phyloP scores from a whole-genome alignment of 179 eudicot genomes.

The Corrigiola litoralis region DNA sequence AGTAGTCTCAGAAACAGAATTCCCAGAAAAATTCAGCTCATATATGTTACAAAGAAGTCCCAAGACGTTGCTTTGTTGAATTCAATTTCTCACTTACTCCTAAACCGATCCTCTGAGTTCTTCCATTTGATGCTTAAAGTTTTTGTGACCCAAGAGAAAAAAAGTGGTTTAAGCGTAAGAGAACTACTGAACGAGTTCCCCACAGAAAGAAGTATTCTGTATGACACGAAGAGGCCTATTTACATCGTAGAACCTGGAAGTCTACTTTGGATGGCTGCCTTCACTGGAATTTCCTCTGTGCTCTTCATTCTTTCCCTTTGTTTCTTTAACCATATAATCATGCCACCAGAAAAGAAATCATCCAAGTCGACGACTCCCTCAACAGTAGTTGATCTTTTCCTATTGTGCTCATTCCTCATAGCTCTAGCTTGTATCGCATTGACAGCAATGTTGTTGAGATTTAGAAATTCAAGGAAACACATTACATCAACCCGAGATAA shows the following conservation, averaged over 20 bases:
- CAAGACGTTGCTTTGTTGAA: conserved; percentile 45
- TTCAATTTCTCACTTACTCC: conserved; percentile 44
- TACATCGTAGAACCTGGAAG: conserved; percentile 36
- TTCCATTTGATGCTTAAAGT: conserved; percentile 41
- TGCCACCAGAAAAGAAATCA: conserved; percentile 24
- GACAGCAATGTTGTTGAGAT: conserved; percentile 32
- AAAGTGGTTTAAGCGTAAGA: conserved; percentile 29
- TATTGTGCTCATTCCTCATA: conserved; percentile 50
- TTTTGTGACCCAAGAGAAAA: conserved; percentile 65
- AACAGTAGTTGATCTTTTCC: conserved; percentile 42
- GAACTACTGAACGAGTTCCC: conserved; percentile 48
- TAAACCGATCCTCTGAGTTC: conserved; percentile 25
- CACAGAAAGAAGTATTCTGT: conserved; percentile 21
- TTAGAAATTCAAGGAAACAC: conserved; percentile 28
- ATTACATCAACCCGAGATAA: conserved; percentile 11
- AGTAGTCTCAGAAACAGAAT: conserved; percentile 15
- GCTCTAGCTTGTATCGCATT: conserved; percentile 36
- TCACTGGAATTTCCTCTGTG: conserved; percentile 36
- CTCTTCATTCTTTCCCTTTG: conserved; percentile 40
- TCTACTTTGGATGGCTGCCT: conserved; percentile 39
- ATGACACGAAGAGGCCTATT: conserved; percentile 24
- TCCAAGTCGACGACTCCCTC: conserved; percentile 41
- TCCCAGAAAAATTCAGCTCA: conserved; percentile 46
- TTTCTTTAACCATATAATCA: conserved; percentile 43
- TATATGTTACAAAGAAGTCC: conserved; percentile 52